phyloP scores from a whole-genome alignment of 441 rosid species.

The Arabidopsis lyrata region DNA sequence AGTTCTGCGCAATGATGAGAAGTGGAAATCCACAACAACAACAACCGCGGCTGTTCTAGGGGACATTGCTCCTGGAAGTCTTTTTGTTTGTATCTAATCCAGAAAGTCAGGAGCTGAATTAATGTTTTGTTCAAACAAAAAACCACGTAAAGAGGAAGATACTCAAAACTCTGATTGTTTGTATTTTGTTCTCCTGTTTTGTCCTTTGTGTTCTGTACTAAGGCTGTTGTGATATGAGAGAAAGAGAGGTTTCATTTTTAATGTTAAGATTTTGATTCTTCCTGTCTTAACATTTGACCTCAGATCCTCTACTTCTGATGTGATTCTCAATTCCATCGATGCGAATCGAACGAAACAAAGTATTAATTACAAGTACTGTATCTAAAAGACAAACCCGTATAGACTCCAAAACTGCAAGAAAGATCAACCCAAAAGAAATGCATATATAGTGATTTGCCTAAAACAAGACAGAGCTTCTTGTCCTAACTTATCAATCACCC shows the following conservation, averaged over 20 bases:
- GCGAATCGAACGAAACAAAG: neutral
- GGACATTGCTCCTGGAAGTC: slow-evolving; percentile 24
- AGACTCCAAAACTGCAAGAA: neutral
- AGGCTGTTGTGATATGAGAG: slow-evolving; percentile 42
- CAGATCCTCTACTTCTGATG: neutral
- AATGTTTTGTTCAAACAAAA: slow-evolving; percentile 34
- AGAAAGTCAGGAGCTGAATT: slow-evolving; percentile 35
- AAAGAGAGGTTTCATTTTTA: slow-evolving; percentile 22
- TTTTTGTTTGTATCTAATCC: slow-evolving; percentile 38
- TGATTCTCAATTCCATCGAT: neutral
- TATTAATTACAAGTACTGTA: neutral
- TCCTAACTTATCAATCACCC: neutral
- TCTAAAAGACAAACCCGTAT: neutral
- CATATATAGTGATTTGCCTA: slow-evolving; percentile 22
- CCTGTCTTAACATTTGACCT: neutral
- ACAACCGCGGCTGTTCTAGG: slow-evolving; percentile 56
- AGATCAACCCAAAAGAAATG: neutral
- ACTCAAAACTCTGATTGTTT: slow-evolving; percentile 38
- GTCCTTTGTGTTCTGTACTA: slow-evolving; percentile 18
- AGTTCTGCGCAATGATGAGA: slow-evolving; percentile 72
- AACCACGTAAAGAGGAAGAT: slow-evolving; percentile 36
- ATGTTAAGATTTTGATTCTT: slow-evolving; percentile 8
- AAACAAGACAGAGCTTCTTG: slow-evolving; percentile 8
- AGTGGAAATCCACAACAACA: slow-evolving; percentile 68
- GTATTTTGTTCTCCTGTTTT: slow-evolving; percentile 25